Base-by-base conservation (phyloP, 257 asterid species). In the Jacaranda copaia region DNA sequence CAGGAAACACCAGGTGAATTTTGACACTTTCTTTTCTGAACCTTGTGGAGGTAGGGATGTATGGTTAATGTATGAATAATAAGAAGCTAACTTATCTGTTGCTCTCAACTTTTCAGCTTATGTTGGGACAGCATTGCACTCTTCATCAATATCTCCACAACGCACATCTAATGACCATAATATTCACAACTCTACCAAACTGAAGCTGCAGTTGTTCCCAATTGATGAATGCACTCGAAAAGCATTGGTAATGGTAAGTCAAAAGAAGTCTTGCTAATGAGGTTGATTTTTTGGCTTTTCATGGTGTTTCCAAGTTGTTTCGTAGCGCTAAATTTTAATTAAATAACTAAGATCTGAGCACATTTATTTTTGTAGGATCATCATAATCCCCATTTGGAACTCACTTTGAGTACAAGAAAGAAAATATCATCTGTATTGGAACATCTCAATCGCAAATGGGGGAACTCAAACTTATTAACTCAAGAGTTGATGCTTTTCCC, bases 371-470 rank as follows among this genome's bases (percentile, higher is more conserved):
- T 83, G 65, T 87, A 96, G 99, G 97, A 90, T 75, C 84, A 86
- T 78, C 94, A 85, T 80, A 96, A 96, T 81, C 99, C 99, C 52
- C 83, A 93, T 84, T 79, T 96, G 84, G 98, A 96, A 79, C 96
- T 96, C 65, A 93, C 99, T 62, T 80, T 96, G 85, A 88, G 98
- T 62, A 80, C 91, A 59, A 87, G 95, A 65, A 96, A 93, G 90
- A 96, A 88, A 84, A 87, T 96, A 83, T 89, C 99, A 76, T 96
- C 99, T 5, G 87, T 96, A 20, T 25, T 93, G 83, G 99, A 96
- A 73, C 99, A 96, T 87, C 96, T 96, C 68, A 84, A 88, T 79
- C 94, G 94, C 77, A 96, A 93, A 85, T 96, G 99, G 99, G 96
- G 98, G 38, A 85, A 78, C 77, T 82, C 96, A 25, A 89, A 82